Evolutionary conservation across 2,329 filamentous ascomycete species (phyloP).

Genomic region (Talaromyces sp.): DNA sequence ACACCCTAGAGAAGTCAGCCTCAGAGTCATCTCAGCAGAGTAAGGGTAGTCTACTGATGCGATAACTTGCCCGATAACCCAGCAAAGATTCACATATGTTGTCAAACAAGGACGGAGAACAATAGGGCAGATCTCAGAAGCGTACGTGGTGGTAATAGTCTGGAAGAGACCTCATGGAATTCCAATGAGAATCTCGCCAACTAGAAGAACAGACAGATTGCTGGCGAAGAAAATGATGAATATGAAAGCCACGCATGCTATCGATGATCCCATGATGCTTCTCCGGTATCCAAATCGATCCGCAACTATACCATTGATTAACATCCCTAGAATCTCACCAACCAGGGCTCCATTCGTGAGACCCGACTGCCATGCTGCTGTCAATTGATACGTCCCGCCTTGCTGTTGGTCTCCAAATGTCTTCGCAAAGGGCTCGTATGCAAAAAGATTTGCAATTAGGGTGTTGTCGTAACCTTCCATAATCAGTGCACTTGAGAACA

Average conservation of each 20-base stretch:
- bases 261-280: slow-evolving; percentile 63
- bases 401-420: slow-evolving; percentile 1
- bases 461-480: slow-evolving; percentile 46
- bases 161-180: not conserved
- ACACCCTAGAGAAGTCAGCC: too few species aligned
- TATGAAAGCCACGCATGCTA: slow-evolving; percentile 59
- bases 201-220: slow-evolving; percentile 54
- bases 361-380: slow-evolving; percentile 39
- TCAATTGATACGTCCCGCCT: not conserved
- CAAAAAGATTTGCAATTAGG: slow-evolving; percentile 34
- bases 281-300: slow-evolving; percentile 65
- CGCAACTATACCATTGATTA: slow-evolving; percentile 67
- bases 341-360: slow-evolving; percentile 59
- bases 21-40: too few species aligned
- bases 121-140: not conserved
- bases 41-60: too few species aligned
- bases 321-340: slow-evolving; percentile 67
- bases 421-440: slow-evolving; percentile 25
- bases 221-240: slow-evolving; percentile 60
- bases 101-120: not conserved
- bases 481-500: slow-evolving; percentile 39
- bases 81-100: not conserved
- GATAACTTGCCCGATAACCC: not conserved
- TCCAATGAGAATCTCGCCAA: not conserved
- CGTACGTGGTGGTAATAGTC: not conserved